phyloP scores from a whole-genome alignment of 176 grass and related monocot species.

The Cymbopogon citratus region DNA sequence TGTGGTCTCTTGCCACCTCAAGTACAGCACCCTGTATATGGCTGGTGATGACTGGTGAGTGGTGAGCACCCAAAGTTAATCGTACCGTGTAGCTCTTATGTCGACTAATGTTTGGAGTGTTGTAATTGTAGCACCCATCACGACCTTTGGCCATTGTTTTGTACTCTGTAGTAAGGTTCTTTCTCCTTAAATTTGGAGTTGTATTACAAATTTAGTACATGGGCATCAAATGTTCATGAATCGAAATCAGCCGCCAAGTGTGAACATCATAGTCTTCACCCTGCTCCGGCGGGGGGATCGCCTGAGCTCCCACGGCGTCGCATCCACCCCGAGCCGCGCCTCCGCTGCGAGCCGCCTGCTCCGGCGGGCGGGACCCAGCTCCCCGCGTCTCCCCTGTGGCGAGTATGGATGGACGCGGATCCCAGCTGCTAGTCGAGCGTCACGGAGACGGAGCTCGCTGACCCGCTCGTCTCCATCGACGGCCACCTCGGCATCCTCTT shows the following conservation, averaged over 20 bases:
- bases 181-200: background rate
- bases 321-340: background rate
- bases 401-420: no score
- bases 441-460: no score
- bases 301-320: background rate
- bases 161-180: background rate
- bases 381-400: background rate
- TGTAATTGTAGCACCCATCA: background rate
- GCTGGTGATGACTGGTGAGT: conserved; percentile 28
- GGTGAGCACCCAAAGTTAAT: background rate
- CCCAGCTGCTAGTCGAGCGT: no score
- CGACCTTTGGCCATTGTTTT: background rate
- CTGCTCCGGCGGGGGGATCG: no score
- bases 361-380: conserved; percentile 14
- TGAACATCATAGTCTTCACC: no score
- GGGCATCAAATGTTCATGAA: background rate
- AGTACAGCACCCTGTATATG: conserved; percentile 37
- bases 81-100: background rate
- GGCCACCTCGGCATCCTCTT: no score
- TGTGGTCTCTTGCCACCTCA: no score
- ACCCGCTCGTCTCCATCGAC: no score
- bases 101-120: background rate
- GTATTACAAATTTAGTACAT: background rate
- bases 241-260: no score
- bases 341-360: background rate